Evolutionary conservation across 129 eudicot species (phyloP).

Genomic region (Calendula officinalis): DNA sequence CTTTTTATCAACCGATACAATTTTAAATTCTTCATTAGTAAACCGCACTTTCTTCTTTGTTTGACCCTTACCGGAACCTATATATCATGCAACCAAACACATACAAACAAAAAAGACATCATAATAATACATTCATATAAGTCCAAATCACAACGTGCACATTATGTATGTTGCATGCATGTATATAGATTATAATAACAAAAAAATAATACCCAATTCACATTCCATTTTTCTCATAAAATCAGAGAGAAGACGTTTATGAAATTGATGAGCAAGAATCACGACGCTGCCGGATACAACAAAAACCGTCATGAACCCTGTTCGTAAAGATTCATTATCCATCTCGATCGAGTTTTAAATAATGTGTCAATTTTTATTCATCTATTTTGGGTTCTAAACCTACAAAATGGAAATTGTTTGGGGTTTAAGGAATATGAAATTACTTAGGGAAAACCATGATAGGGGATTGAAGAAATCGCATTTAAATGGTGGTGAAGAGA

Average conservation of each 20-base stretch:
- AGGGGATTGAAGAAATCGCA: conserved; percentile 10
- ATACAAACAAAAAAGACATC: background rate
- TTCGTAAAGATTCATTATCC: conserved; percentile 45
- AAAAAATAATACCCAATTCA: conserved; percentile 43
- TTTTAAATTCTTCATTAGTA: conserved; percentile 23
- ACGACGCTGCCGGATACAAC: conserved; percentile 89
- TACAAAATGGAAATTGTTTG: conserved; percentile 29
- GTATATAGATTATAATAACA: conserved; percentile 1
- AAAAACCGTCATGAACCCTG: conserved; percentile 71
- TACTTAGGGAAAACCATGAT: conserved; percentile 33
- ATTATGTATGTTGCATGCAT: background rate
- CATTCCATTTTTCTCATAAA: conserved; percentile 74
- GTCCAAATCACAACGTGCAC: background rate
- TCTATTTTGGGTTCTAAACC: conserved; percentile 32
- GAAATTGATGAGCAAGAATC: conserved; percentile 69
- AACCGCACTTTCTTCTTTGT: conserved; percentile 74
- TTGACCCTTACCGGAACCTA: conserved; percentile 40
- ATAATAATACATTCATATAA: background rate
- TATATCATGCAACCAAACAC: conserved; percentile 7
- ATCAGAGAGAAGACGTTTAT: conserved; percentile 78
- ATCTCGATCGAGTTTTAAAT: conserved; percentile 20
- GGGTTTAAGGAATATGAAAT: conserved; percentile 34
- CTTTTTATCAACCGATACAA: conserved; percentile 9
- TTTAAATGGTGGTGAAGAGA: conserved; percentile 21
- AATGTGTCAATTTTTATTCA: conserved; percentile 1